Percentiles rank a stretch among this genome's conserved stretches.
phyloP scores from a whole-genome alignment of 495 filamentous ascomycete genomes.

The Pyrenula massariospora region DNA sequence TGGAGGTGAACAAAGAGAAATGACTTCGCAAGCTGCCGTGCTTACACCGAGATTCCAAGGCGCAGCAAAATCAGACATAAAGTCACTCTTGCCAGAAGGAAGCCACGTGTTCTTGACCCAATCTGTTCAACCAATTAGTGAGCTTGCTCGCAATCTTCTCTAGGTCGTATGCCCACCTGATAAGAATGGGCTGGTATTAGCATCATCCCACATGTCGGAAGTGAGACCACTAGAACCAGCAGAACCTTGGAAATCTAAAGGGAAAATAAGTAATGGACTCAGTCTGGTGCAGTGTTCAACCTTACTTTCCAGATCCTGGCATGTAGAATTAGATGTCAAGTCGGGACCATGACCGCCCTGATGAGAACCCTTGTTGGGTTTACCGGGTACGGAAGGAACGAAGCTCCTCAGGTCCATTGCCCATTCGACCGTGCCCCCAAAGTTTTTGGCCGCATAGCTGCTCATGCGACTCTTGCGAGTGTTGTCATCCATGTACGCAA shows the following conservation, averaged over 20 bases:
- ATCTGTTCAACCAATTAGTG: not conserved
- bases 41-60: not conserved
- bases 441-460: constrained; percentile 14
- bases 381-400: not conserved
- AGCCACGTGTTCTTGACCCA: not conserved
- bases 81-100: not conserved
- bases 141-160: not conserved
- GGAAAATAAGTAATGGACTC: not conserved
- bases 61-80: not conserved
- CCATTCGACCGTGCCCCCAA: constrained; percentile 28
- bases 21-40: not conserved
- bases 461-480: constrained; percentile 11
- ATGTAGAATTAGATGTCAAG: not conserved
- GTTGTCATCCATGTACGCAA: constrained; percentile 24
- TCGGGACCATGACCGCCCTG: not conserved
- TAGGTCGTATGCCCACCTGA: not conserved
- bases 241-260: not conserved
- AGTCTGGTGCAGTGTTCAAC: not conserved
- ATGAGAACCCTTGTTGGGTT: not conserved
- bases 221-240: not conserved
- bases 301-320: not conserved
- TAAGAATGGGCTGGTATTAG: not conserved
- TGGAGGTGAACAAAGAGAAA: not conserved
- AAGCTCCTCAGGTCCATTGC: constrained; percentile 22
- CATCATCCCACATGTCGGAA: not conserved